phyloP scores from a whole-genome alignment of 805 yeast species.

The Suhomyces prunicola region DNA sequence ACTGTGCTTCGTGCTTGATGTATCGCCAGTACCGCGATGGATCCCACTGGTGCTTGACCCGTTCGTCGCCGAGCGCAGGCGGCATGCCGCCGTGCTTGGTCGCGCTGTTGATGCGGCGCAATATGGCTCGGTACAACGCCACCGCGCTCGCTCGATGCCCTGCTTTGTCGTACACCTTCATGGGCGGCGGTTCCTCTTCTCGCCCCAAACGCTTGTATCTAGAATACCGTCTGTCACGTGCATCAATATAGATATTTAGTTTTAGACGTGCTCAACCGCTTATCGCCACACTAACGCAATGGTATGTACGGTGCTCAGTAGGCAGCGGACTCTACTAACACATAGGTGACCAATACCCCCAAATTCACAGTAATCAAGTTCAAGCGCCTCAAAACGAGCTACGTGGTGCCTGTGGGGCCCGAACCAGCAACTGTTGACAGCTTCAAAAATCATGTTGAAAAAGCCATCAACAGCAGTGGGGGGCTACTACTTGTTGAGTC shows the following conservation, averaged over 20 bases:
- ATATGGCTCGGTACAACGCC: slow-evolving; percentile 2
- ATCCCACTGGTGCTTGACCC: neutral
- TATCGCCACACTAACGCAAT: neutral
- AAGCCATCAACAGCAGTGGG: slow-evolving; percentile 46
- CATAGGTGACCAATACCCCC: neutral
- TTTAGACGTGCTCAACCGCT: neutral
- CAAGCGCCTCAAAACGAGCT: slow-evolving; percentile 31
- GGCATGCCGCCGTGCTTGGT: neutral
- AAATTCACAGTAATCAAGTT: slow-evolving; percentile 32
- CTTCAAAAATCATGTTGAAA: slow-evolving; percentile 7
- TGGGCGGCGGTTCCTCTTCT: neutral
- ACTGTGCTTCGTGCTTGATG: slow-evolving; percentile 1
- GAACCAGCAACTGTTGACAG: neutral
- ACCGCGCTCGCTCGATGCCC: neutral
- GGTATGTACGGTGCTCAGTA: neutral
- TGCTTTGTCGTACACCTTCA: slow-evolving; percentile 1
- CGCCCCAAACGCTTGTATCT: neutral
- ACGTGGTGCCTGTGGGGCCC: slow-evolving; percentile 21
- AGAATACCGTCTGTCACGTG: neutral
- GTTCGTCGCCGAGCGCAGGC: neutral
- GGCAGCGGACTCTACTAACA: neutral
- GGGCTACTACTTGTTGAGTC: slow-evolving; percentile 33
- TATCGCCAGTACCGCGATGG: slow-evolving; percentile 1
- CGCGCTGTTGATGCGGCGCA: neutral
- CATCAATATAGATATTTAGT: neutral